Percentiles rank a stretch among this genome's conserved stretches.
These are phyloP conservation scores for Pseudoturritis turrita DNA, from an alignment of 345 rosid genomes.

Conservation along the genomic window DNA sequence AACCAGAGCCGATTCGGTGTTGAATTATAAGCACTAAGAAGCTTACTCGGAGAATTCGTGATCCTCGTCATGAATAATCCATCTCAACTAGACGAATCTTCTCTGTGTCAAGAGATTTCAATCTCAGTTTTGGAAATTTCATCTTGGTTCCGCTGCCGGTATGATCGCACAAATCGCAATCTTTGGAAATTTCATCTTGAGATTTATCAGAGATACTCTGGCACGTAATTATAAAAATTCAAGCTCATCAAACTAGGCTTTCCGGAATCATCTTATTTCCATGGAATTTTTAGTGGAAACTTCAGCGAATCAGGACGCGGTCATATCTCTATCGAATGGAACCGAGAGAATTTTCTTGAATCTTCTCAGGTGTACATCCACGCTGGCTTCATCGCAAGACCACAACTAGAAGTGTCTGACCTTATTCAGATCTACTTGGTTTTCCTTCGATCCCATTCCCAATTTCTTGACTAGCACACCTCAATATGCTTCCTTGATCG, in stretches of 20 bases:
- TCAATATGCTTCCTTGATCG: too few species aligned
- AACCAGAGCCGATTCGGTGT: too few species aligned
- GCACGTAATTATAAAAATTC: conserved; percentile 35
- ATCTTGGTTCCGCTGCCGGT: too few species aligned
- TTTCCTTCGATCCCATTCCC: too few species aligned
- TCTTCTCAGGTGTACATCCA: conserved; percentile 42
- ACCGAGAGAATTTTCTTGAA: conserved; percentile 42
- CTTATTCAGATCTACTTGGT: conserved; percentile 54
- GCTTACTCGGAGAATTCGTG: conserved; percentile 35
- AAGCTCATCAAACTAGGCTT: conserved; percentile 48
- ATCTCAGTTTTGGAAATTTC: conserved; percentile 47
- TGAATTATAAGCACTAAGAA: too few species aligned
- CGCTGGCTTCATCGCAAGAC: conserved; percentile 33
- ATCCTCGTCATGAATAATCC: too few species aligned
- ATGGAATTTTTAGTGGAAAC: conserved; percentile 56
- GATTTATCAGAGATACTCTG: conserved; percentile 40
- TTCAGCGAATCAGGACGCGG: conserved; percentile 57
- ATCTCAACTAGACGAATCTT: conserved; percentile 17
- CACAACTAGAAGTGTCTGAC: conserved; percentile 43
- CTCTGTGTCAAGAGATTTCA: conserved; percentile 8
- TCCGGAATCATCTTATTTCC: conserved; percentile 57
- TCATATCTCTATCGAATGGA: conserved; percentile 48
- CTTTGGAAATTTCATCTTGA: too few species aligned
- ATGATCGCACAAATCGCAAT: too few species aligned
- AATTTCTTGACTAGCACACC: too few species aligned